Conservation (phyloP, 495 filamentous ascomycete species). For the Hypoxylon fuscum region DNA sequence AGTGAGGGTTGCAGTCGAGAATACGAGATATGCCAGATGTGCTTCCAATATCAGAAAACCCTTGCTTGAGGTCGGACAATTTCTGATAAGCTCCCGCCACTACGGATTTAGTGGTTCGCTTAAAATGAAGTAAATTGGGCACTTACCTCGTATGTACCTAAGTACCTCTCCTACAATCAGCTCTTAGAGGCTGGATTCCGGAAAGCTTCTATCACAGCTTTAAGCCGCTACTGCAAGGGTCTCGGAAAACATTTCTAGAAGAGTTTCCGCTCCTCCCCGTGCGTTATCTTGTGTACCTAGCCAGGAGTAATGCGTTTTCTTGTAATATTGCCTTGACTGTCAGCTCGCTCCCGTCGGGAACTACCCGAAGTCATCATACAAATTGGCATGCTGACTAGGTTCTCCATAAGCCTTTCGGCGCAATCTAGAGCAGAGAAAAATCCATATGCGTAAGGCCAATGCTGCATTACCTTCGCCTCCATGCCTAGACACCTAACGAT, state of each 20-base stretch:
- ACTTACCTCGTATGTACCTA: not conserved
- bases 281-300: no score
- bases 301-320: no score
- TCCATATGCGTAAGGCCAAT: not conserved
- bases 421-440: not conserved
- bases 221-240: no score
- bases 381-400: no score
- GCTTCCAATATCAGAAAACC: not conserved
- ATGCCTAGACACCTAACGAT: no score
- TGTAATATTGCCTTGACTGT: no score
- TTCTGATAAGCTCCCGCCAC: constrained; percentile 6
- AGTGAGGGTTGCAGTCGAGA: constrained; percentile 2
- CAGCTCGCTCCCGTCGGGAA: no score
- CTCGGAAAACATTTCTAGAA: no score
- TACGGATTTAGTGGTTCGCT: not conserved
- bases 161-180: not conserved
- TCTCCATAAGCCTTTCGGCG: not conserved
- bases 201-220: no score
- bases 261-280: no score
- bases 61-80: not conserved
- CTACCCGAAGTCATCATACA: no score
- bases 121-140: not conserved
- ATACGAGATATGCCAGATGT: no score
- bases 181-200: not conserved
- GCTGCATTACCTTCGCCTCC: not conserved